These are phyloP conservation scores for Globisporangium uncinulatum DNA, from an alignment of 352 stramenopile genomes.

Conservation along the genomic window DNA sequence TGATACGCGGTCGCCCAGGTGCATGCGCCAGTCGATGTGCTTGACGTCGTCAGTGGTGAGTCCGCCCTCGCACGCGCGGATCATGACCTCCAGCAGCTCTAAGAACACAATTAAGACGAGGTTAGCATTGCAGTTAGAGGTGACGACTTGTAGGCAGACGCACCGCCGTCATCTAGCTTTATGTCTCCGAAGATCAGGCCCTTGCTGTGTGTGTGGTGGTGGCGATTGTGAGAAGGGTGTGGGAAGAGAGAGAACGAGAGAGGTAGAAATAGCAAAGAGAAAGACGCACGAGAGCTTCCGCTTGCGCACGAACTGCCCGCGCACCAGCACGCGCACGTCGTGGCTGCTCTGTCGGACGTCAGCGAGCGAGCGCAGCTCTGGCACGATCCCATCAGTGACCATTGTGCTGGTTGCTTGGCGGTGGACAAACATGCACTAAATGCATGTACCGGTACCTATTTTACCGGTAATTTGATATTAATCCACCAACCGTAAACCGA, in stretches of 20 bases:
- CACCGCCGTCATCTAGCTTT: conserved; percentile 55
- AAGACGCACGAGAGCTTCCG: conserved; percentile 74
- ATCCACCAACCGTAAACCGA: no score
- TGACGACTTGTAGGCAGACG: neutral
- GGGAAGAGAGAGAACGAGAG: neutral
- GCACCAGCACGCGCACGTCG: conserved; percentile 24
- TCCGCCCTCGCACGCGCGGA: conserved; percentile 48
- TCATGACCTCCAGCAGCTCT: conserved; percentile 82
- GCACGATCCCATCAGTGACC: neutral
- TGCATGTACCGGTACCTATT: no score
- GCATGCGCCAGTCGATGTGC: conserved; percentile 76
- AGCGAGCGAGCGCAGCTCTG: neutral
- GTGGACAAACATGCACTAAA: neutral
- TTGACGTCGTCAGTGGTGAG: conserved; percentile 59
- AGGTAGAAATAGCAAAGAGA: neutral
- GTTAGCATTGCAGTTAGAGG: no score
- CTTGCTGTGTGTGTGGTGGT: conserved; percentile 35
- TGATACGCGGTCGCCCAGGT: conserved; percentile 61
- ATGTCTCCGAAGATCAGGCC: conserved; percentile 80
- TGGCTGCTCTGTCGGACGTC: neutral
- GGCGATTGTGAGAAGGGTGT: neutral
- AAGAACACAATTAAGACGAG: neutral
- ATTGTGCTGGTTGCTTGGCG: neutral
- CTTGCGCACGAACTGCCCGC: conserved; percentile 71
- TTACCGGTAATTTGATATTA: no score